Conservation (phyloP, 139 green algal species). For the Microglena sp. region DNA sequence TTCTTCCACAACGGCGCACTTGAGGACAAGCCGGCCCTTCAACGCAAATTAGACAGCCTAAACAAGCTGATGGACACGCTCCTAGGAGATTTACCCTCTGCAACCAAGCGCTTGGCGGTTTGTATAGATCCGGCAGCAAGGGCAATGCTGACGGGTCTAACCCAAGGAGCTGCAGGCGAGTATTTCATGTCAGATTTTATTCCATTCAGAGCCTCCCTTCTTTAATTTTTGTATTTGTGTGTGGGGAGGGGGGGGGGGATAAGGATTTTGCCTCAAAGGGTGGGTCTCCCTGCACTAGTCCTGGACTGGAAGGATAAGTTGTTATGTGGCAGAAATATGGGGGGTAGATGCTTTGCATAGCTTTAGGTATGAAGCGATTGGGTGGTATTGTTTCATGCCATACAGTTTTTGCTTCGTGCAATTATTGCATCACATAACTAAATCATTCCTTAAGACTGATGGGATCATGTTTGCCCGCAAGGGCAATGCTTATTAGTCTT, state of each 20-base stretch:
- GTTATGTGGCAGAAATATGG: too few relatives aligned
- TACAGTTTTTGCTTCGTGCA: too few relatives aligned
- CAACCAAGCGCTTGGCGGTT: slow-evolving; percentile 7
- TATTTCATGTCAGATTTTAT: neutral
- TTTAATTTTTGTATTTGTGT: neutral
- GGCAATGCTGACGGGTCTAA: slow-evolving; percentile 22
- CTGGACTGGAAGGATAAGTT: too few relatives aligned
- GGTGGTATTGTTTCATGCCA: too few relatives aligned
- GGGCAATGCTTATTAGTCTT: too few relatives aligned
- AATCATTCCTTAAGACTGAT: too few relatives aligned
- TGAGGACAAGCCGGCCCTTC: slow-evolving; percentile 8
- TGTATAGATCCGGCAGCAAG: slow-evolving; percentile 12
- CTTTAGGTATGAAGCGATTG: too few relatives aligned
- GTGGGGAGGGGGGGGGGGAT: neutral
- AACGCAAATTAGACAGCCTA: neutral
- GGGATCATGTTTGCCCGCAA: too few relatives aligned
- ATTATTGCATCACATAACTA: too few relatives aligned
- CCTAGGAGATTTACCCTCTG: neutral
- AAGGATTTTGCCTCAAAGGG: too few relatives aligned
- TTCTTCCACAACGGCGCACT: slow-evolving; percentile 21
- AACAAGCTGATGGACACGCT: neutral
- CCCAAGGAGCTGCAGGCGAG: slow-evolving; percentile 10
- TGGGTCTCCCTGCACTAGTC: too few relatives aligned
- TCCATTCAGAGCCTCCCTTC: neutral
- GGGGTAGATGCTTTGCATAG: too few relatives aligned